These are phyloP conservation scores for Hippophae tibetana DNA, from an alignment of 306 rosid species.

Conservation along the genomic window DNA sequence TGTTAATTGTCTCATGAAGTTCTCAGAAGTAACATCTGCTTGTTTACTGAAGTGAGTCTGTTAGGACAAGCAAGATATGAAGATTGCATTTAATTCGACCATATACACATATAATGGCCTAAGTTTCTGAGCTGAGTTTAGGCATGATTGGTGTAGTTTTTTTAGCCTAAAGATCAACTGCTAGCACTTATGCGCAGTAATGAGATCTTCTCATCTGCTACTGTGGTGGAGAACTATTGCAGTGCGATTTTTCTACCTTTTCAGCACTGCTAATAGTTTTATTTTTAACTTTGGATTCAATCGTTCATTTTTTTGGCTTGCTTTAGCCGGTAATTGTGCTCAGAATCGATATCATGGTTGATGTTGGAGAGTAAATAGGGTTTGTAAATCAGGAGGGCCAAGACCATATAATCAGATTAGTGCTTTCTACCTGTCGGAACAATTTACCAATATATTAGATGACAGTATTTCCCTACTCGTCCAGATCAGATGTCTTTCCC, in stretches of 20 bases:
- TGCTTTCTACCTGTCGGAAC: no score
- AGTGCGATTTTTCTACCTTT: constrained; percentile 12
- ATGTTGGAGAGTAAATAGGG: neutral
- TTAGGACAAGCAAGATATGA: constrained; percentile 15
- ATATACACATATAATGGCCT: constrained; percentile 13
- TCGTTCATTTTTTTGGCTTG: neutral
- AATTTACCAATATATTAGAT: neutral
- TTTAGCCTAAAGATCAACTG: constrained; percentile 16
- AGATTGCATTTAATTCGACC: constrained; percentile 14
- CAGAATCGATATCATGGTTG: neutral
- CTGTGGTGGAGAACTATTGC: constrained; percentile 12
- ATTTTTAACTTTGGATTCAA: no score
- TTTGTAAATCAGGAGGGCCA: neutral
- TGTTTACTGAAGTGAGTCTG: constrained; percentile 14
- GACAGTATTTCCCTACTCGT: neutral
- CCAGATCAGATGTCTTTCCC: constrained; percentile 6
- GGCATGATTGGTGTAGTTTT: constrained; percentile 19
- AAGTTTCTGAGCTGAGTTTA: constrained; percentile 19
- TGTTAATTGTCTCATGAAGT: constrained; percentile 2
- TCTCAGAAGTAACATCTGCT: neutral
- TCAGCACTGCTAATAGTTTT: constrained; percentile 1
- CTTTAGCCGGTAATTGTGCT: neutral
- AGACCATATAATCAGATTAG: no score
- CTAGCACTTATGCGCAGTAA: constrained; percentile 10
- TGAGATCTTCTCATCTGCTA: constrained; percentile 20